Evolutionary conservation across 2,329 filamentous ascomycete genomes (phyloP).

Genomic region (Apiospora aurea): DNA sequence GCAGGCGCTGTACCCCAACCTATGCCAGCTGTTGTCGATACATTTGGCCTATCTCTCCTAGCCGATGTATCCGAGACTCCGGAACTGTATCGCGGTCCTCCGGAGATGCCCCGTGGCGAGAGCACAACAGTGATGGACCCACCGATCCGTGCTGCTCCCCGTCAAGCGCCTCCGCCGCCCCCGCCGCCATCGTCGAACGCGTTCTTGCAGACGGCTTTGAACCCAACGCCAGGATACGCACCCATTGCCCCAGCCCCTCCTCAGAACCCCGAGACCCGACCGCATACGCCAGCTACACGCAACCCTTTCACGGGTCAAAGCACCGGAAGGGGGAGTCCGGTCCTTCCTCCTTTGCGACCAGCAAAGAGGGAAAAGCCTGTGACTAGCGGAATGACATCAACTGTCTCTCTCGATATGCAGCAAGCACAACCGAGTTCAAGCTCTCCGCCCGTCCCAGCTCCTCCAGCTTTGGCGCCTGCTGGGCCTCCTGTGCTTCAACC

Average conservation of each 20-base stretch:
- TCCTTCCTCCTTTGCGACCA: conserved; percentile 46
- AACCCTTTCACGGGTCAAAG: conserved; percentile 44
- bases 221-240: conserved; percentile 39
- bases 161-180: conserved; percentile 23
- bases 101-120: conserved; percentile 16
- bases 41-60: conserved; percentile 40
- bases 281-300: conserved; percentile 32
- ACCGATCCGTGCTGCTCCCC: conserved; percentile 20
- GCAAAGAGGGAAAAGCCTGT: conserved; percentile 37
- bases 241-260: conserved; percentile 41
- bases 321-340: conserved; percentile 41
- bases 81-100: conserved; percentile 26
- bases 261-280: conserved; percentile 36
- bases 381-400: background rate
- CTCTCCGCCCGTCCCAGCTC: background rate
- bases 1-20: conserved; percentile 35
- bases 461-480: conserved; percentile 7
- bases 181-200: conserved; percentile 36
- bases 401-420: conserved; percentile 28
- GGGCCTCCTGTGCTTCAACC: conserved; percentile 31
- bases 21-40: conserved; percentile 30
- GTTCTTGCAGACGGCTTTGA: conserved; percentile 48
- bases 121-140: conserved; percentile 40
- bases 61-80: conserved; percentile 41
- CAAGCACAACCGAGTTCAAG: conserved; percentile 25